Conservation (phyloP, 495 filamentous ascomycete species). For the Penicillium canescens region DNA sequence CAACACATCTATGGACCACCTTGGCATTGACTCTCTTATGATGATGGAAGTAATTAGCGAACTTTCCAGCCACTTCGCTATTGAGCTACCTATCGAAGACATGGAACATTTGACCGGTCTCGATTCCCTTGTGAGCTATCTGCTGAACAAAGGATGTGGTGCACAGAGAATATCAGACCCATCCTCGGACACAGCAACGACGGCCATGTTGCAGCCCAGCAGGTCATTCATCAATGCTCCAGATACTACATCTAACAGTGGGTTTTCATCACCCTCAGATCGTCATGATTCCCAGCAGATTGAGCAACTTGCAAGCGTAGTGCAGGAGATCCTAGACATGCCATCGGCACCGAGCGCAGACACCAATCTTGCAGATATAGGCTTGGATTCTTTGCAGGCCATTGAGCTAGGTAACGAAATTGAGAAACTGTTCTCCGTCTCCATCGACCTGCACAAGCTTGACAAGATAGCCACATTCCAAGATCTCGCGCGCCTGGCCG, state of each 20-base stretch:
- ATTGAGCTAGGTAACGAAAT: slow-evolving; percentile 24
- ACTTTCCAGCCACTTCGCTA: slow-evolving; percentile 21
- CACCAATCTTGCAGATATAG: slow-evolving; percentile 12
- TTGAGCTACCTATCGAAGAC: slow-evolving; percentile 1
- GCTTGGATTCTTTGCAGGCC: slow-evolving; percentile 20
- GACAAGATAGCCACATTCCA: too few species aligned
- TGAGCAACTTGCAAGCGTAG: neutral
- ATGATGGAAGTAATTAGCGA: slow-evolving; percentile 39
- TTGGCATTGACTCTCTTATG: slow-evolving; percentile 47
- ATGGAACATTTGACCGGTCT: neutral
- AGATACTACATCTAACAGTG: neutral
- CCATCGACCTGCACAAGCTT: slow-evolving; percentile 5
- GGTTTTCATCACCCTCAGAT: neutral
- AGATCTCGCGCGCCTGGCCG: too few species aligned
- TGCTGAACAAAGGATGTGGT: neutral
- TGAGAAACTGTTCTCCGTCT: slow-evolving; percentile 15
- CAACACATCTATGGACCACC: slow-evolving; percentile 22
- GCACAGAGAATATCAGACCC: too few species aligned
- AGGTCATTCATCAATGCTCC: neutral
- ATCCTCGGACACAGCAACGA: too few species aligned
- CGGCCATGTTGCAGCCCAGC: too few species aligned
- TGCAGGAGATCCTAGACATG: neutral
- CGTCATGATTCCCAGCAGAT: neutral
- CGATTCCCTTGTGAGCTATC: neutral
- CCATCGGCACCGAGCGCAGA: neutral